Percentiles rank a stretch among this genome's conserved stretches.
Conservation (phyloP, 164 flowering plant species). For the Hamamelis virginiana region DNA sequence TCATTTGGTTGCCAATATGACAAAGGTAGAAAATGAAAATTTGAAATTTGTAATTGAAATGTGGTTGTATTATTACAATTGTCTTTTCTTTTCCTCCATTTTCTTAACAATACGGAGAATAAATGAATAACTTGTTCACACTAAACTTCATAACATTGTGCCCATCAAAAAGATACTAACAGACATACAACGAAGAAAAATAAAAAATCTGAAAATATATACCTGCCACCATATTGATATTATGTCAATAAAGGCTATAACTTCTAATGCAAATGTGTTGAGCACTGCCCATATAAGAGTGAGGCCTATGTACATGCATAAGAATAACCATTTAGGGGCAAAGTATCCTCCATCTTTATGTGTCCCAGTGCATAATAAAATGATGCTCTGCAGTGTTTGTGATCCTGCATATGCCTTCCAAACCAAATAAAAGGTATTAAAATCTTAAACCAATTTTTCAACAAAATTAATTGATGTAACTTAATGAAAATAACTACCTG, state of each 20-base stretch:
- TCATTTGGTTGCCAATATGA: too few species aligned
- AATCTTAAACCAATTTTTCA: not conserved
- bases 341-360: constrained; percentile 71
- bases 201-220: not conserved
- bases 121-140: too few species aligned
- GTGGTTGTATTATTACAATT: too few species aligned
- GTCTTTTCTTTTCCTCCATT: too few species aligned
- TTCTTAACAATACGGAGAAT: too few species aligned
- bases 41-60: too few species aligned
- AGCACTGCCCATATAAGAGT: constrained; percentile 72
- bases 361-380: constrained; percentile 62
- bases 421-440: not conserved
- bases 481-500: constrained; percentile 33
- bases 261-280: constrained; percentile 69
- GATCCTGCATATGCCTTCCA: constrained; percentile 69
- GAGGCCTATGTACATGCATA: constrained; percentile 64
- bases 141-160: too few species aligned
- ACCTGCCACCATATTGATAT: constrained; percentile 90
- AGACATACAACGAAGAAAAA: not conserved
- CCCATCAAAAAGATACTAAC: not conserved
- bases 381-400: constrained; percentile 62
- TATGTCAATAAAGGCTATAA: constrained; percentile 64
- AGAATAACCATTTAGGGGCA: constrained; percentile 65
- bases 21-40: too few species aligned
- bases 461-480: not conserved